Conservation (phyloP, 495 filamentous ascomycete species). For the Letharia columbiana region DNA sequence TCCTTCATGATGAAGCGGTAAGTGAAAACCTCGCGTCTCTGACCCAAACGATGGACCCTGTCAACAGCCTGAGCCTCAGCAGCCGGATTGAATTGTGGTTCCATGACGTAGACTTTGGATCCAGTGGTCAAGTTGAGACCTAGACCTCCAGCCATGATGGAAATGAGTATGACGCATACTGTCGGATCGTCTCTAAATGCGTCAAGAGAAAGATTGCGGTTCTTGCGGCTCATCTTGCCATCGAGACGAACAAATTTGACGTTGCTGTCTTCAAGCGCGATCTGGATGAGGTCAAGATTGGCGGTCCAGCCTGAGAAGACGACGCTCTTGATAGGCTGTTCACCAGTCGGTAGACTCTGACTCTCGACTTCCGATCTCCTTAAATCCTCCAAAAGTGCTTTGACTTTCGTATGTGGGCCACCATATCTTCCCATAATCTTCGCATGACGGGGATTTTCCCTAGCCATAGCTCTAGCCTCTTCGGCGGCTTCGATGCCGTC, state of each 20-base stretch:
- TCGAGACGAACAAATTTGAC: conserved; percentile 76
- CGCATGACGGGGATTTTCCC: conserved; percentile 43
- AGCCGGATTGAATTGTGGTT: conserved; percentile 94
- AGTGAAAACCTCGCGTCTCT: conserved; percentile 73
- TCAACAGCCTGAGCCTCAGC: conserved; percentile 92
- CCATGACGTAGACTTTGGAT: conserved; percentile 89
- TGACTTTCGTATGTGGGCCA: conserved; percentile 86
- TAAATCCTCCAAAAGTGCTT: conserved; percentile 62
- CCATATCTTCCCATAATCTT: conserved; percentile 62
- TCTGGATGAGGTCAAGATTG: conserved; percentile 86
- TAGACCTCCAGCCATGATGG: conserved; percentile 84
- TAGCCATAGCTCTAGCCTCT: conserved; percentile 40
- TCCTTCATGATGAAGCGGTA: conserved; percentile 78
- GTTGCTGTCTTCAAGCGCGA: conserved; percentile 60
- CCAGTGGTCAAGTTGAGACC: conserved; percentile 85
- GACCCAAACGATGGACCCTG: conserved; percentile 86
- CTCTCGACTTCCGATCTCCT: conserved; percentile 51
- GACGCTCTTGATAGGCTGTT: conserved; percentile 75
- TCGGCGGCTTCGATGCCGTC: conserved; percentile 52
- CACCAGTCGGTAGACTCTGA: conserved; percentile 42
- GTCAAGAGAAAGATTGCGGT: conserved; percentile 63
- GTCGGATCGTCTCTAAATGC: conserved; percentile 62
- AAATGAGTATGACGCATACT: conserved; percentile 76
- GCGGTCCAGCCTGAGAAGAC: conserved; percentile 92
- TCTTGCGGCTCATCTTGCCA: conserved; percentile 68